Conservation (phyloP, 179 eudicot genomes). For the Corrigiola litoralis region DNA sequence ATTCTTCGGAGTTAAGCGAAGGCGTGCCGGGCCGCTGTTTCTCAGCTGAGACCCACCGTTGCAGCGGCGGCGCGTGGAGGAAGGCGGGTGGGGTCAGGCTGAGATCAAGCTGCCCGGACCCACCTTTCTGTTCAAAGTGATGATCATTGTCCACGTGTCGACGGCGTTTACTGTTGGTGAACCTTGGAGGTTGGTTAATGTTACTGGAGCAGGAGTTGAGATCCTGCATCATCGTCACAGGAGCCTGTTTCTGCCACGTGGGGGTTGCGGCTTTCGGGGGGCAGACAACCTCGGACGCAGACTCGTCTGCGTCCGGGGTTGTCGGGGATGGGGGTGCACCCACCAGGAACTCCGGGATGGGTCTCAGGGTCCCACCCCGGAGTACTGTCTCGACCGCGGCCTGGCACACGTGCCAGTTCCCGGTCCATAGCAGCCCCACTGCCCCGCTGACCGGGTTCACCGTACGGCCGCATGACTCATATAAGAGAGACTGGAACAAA, state of each 20-base stretch:
- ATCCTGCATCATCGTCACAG: background rate
- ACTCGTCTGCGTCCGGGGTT: conserved; percentile 18
- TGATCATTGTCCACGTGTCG: conserved; percentile 6
- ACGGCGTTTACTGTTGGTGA: conserved; percentile 26
- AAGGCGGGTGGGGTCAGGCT: conserved; percentile 24
- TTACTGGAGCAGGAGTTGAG: background rate
- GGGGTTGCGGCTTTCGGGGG: background rate
- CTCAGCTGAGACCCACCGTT: background rate
- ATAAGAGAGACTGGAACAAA: conserved; percentile 57
- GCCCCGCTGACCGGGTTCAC: conserved; percentile 78
- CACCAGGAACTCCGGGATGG: conserved; percentile 22
- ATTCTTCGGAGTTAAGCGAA: conserved; percentile 31
- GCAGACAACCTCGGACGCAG: conserved; percentile 22
- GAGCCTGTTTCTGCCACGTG: conserved; percentile 4
- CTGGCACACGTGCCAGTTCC: conserved; percentile 69
- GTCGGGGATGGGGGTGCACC: conserved; percentile 23
- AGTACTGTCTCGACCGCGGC: conserved; percentile 54
- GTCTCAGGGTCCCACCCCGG: conserved; percentile 39
- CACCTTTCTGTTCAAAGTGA: background rate
- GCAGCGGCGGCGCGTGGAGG: conserved; percentile 5
- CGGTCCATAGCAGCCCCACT: conserved; percentile 55
- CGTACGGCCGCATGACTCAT: conserved; percentile 72
- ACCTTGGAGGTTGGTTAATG: conserved; percentile 4
- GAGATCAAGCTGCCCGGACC: conserved; percentile 16
- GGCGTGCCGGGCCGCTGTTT: conserved; percentile 26